Conservation (phyloP, 306 rosid species). For the Prunus campanulata region DNA sequence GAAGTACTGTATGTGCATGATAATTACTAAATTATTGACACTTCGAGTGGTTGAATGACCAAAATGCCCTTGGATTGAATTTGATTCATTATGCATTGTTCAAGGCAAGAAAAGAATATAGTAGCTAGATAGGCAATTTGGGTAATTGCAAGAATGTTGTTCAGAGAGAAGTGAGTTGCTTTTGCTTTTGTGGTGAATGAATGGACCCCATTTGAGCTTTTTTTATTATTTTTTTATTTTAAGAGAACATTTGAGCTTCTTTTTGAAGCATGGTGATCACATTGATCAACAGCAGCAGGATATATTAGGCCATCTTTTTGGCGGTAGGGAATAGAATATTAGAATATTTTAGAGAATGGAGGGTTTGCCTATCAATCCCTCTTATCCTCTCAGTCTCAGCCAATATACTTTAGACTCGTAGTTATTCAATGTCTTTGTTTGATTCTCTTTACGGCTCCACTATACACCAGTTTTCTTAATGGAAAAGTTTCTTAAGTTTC, state of each 20-base stretch:
- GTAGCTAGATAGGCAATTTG: conserved; percentile 24
- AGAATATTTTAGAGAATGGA: conserved; percentile 7
- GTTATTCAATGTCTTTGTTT: conserved; percentile 18
- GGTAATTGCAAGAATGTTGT: conserved; percentile 36
- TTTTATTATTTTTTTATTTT: not conserved
- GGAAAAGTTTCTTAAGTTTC: conserved; percentile 24
- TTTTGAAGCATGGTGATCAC: conserved; percentile 41
- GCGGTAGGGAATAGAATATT: conserved; percentile 39
- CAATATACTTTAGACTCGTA: not conserved
- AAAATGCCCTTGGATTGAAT: conserved; percentile 18
- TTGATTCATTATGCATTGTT: conserved; percentile 2
- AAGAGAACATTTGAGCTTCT: conserved; percentile 38
- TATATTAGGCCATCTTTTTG: conserved; percentile 32
- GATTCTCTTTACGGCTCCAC: conserved; percentile 54
- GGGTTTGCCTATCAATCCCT: conserved; percentile 22
- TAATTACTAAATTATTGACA: conserved; percentile 20
- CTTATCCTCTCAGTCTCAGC: conserved; percentile 25
- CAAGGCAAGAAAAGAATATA: conserved; percentile 44
- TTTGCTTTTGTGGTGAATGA: conserved; percentile 23
- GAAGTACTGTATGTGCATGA: conserved; percentile 8
- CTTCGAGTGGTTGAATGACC: conserved; percentile 12
- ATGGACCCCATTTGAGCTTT: conserved; percentile 60
- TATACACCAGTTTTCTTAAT: conserved; percentile 27
- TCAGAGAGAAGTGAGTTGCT: not conserved
- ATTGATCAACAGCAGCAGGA: conserved; percentile 20